Evolutionary conservation across 2,329 filamentous ascomycete species (phyloP).

Genomic region (Graphilbum ipis-grandicollis): DNA sequence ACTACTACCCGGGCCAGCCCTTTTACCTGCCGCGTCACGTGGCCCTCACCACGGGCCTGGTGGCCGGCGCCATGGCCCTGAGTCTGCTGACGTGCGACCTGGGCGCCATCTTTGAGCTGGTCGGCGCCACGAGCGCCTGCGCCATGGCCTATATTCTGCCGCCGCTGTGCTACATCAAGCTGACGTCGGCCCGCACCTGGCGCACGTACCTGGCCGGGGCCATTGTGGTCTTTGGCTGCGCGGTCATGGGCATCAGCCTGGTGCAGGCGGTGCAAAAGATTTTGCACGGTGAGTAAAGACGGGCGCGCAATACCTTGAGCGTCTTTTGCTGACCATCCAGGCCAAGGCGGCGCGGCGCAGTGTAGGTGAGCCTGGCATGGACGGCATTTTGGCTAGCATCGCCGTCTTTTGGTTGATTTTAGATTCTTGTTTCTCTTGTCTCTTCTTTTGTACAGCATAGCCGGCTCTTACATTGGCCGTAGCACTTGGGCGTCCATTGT

Average conservation of each 20-base stretch:
- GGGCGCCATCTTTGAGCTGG: slow-evolving; percentile 85
- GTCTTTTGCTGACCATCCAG: not conserved
- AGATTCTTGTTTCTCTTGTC: no score
- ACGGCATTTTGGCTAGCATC: no score
- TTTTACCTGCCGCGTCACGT: slow-evolving; percentile 76
- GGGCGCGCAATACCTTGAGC: not conserved
- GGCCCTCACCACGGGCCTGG: slow-evolving; percentile 67
- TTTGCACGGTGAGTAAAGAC: slow-evolving; percentile 21
- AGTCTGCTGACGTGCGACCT: slow-evolving; percentile 83
- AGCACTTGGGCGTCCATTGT: no score
- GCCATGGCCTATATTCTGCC: slow-evolving; percentile 91
- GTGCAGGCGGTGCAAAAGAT: slow-evolving; percentile 58
- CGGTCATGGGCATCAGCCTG: slow-evolving; percentile 68
- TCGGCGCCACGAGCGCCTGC: slow-evolving; percentile 87
- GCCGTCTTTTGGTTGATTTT: no score
- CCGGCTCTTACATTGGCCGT: no score
- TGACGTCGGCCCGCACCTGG: slow-evolving; percentile 63
- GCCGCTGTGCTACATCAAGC: slow-evolving; percentile 85
- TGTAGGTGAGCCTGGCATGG: not conserved
- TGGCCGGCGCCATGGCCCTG: slow-evolving; percentile 60
- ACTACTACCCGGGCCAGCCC: slow-evolving; percentile 49
- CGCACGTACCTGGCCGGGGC: slow-evolving; percentile 55
- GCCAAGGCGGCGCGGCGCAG: not conserved
- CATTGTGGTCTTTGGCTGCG: slow-evolving; percentile 59
- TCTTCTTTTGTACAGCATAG: no score